These are phyloP conservation scores for Calonectria pteridis DNA, from an alignment of 2,329 filamentous ascomycete genomes.

Conservation along the genomic window DNA sequence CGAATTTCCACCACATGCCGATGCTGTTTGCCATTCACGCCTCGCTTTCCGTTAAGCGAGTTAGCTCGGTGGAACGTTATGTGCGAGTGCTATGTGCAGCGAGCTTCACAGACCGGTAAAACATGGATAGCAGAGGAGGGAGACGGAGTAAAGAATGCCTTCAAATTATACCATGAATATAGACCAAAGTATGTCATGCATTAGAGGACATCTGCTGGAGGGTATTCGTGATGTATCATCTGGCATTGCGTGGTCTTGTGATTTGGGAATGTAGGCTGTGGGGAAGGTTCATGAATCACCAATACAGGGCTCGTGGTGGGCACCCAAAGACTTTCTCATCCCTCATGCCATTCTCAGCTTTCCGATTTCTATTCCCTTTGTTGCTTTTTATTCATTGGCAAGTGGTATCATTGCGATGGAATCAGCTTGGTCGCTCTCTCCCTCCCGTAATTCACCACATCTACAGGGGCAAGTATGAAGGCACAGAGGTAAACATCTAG, in stretches of 20 bases:
- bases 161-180: not conserved
- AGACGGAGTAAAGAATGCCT: not conserved
- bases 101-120: not conserved
- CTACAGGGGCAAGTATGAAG: not conserved
- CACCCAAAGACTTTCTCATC: not conserved
- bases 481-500: not conserved
- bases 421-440: not conserved
- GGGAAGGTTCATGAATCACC: not conserved
- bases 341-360: too few relatives aligned
- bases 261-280: not conserved
- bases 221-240: not conserved
- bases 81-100: not conserved
- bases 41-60: not conserved
- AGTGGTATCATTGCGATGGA: not conserved
- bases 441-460: not conserved
- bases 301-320: not conserved
- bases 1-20: slow-evolving; percentile 27
- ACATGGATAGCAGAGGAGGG: not conserved
- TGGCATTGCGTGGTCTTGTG: not conserved
- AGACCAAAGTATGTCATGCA: not conserved
- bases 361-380: not conserved
- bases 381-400: not conserved
- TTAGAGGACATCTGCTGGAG: not conserved
- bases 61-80: not conserved
- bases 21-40: not conserved